Percentiles rank a stretch among this genome's conserved stretches.
phyloP scores from a whole-genome alignment of 2,329 filamentous ascomycete genomes.

The Fusarium globosum region DNA sequence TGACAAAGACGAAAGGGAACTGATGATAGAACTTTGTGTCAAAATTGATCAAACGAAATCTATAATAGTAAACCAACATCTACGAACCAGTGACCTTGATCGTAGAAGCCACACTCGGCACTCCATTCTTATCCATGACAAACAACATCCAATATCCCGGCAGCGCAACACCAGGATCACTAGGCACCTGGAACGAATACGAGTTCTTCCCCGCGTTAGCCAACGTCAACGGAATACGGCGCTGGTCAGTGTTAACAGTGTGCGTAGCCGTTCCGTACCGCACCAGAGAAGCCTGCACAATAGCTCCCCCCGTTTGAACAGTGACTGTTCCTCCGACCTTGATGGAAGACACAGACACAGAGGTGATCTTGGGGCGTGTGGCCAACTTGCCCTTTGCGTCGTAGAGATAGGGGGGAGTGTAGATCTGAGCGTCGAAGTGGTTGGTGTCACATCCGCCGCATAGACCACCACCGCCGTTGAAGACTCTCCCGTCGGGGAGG shows the following conservation, averaged over 20 bases:
- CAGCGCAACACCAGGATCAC: constrained; percentile 29
- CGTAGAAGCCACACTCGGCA: constrained; percentile 30
- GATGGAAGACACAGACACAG: neutral
- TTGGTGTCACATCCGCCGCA: constrained; percentile 27
- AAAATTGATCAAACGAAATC: neutral
- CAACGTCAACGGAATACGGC: constrained; percentile 20
- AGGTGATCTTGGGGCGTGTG: constrained; percentile 13
- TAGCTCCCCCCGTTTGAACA: neutral
- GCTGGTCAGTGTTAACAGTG: constrained; percentile 34
- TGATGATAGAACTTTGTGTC: rapidly evolving
- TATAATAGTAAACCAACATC: neutral
- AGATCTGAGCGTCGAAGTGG: constrained; percentile 36
- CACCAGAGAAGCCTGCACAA: constrained; percentile 10
- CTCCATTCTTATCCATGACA: constrained; percentile 30
- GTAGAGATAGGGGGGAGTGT: constrained; percentile 26
- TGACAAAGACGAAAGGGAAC: neutral
- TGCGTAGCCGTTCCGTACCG: constrained; percentile 33
- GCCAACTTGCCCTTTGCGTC: constrained; percentile 21
- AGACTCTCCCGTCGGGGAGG: constrained; percentile 26
- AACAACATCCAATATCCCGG: constrained; percentile 41
- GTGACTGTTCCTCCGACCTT: constrained; percentile 20
- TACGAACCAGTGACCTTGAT: constrained; percentile 11
- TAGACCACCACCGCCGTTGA: constrained; percentile 32
- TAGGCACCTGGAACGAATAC: constrained; percentile 26
- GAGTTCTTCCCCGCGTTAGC: neutral